Evolutionary conservation across 2,329 filamentous ascomycete species (phyloP).

Genomic region (Colletotrichum tamarilloi): DNA sequence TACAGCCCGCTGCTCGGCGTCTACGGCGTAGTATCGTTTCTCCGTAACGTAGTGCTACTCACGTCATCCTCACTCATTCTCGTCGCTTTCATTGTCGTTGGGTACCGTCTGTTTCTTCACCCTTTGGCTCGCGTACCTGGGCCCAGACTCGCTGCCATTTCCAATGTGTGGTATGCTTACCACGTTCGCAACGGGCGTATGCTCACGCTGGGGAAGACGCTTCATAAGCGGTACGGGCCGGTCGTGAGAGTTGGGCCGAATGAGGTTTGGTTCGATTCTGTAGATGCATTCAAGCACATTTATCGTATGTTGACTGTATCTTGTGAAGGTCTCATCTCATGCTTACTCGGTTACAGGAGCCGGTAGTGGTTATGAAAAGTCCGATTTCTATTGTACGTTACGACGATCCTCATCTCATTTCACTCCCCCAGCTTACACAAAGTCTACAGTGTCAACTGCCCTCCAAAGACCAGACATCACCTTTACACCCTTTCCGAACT

Average conservation of each 20-base stretch:
- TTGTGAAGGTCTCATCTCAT: neutral
- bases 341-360: slow-evolving; percentile 47
- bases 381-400: slow-evolving; percentile 60
- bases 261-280: slow-evolving; percentile 63
- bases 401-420: neutral
- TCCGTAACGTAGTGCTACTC: neutral
- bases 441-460: slow-evolving; percentile 55
- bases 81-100: neutral
- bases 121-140: slow-evolving; percentile 58
- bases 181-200: slow-evolving; percentile 57
- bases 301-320: slow-evolving; percentile 51
- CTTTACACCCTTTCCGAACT: slow-evolving; percentile 44
- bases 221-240: slow-evolving; percentile 61
- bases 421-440: neutral
- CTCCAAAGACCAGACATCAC: slow-evolving; percentile 55
- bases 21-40: neutral
- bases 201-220: slow-evolving; percentile 50
- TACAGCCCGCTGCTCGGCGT: slow-evolving; percentile 8
- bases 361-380: slow-evolving; percentile 61
- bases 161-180: slow-evolving; percentile 59
- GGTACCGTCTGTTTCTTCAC: slow-evolving; percentile 56
- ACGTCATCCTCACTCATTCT: neutral
- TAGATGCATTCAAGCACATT: slow-evolving; percentile 58
- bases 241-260: slow-evolving; percentile 65
- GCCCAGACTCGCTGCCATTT: slow-evolving; percentile 57